A percentile compares a stretch with the other conserved stretches of the same genome.
Conservation (phyloP, 2,329 filamentous ascomycete species). For the Ophiostoma angusticollis region DNA sequence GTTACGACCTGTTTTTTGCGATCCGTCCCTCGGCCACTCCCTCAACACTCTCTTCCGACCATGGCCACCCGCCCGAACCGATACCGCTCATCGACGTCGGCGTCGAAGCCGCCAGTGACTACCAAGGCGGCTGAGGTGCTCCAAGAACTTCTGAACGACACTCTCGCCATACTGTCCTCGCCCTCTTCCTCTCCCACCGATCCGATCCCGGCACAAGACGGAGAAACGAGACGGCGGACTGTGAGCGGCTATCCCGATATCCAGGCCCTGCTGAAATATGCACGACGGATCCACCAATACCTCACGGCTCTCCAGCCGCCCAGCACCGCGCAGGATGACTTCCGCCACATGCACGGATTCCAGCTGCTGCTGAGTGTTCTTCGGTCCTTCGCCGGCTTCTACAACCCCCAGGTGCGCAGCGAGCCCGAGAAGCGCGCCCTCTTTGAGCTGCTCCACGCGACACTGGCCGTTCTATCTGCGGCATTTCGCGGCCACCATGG, state of each 20-base stretch:
- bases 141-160: slow-evolving; percentile 37
- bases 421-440: slow-evolving; percentile 50
- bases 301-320: slow-evolving; percentile 35
- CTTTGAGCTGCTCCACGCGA: slow-evolving; percentile 56
- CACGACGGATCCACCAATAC: slow-evolving; percentile 55
- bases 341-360: slow-evolving; percentile 70
- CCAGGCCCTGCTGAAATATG: slow-evolving; percentile 36
- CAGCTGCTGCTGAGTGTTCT: slow-evolving; percentile 58
- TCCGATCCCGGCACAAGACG: too few relatives aligned
- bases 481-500: slow-evolving; percentile 68
- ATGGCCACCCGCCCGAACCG: slow-evolving; percentile 35
- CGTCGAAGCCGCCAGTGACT: slow-evolving; percentile 40
- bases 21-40: too few relatives aligned
- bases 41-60: not conserved
- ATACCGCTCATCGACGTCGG: slow-evolving; percentile 52
- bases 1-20: too few relatives aligned
- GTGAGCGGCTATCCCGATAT: slow-evolving; percentile 33
- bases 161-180: slow-evolving; percentile 24
- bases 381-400: slow-evolving; percentile 60
- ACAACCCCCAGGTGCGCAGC: slow-evolving; percentile 51
- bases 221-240: not conserved
- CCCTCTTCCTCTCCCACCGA: slow-evolving; percentile 5
- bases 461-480: slow-evolving; percentile 62
- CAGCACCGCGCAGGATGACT: slow-evolving; percentile 57
- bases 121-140: slow-evolving; percentile 50